Evolutionary conservation across 2,329 filamentous ascomycete species (phyloP).

Genomic region (Claviceps citrina): DNA sequence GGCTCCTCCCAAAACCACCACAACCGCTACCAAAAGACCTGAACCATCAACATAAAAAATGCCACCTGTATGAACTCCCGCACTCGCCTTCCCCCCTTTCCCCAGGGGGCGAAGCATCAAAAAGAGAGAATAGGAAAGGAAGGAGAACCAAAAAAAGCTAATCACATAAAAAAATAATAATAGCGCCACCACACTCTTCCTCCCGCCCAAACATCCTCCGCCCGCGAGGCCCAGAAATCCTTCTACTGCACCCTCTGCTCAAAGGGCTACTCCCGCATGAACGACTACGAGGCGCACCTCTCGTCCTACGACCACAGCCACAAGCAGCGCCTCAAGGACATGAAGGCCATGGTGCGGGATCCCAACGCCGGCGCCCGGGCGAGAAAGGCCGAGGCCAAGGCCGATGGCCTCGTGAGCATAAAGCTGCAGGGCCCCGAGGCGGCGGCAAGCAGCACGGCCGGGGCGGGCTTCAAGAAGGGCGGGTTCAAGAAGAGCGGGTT

Average conservation of each 20-base stretch:
- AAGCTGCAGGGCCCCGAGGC: constrained; percentile 33
- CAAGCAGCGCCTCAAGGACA: constrained; percentile 75
- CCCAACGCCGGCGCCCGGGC: constrained; percentile 49
- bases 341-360: constrained; percentile 70
- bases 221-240: constrained; percentile 60
- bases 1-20: no score
- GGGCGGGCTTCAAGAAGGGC: constrained; percentile 46
- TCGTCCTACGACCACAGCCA: constrained; percentile 92
- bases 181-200: constrained; percentile 43
- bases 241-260: constrained; percentile 81
- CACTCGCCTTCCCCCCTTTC: no score
- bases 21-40: no score
- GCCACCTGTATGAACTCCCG: constrained; percentile 45
- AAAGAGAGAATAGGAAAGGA: no score
- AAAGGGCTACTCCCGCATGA: constrained; percentile 89
- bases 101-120: no score
- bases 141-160: constrained; percentile 33
- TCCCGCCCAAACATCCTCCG: constrained; percentile 43
- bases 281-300: constrained; percentile 91
- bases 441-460: constrained; percentile 11
- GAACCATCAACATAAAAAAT: no score
- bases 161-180: not conserved
- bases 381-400: constrained; percentile 54
- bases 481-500: constrained; percentile 74
- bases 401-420: constrained; percentile 53